Base-by-base conservation (phyloP, 768 basidiomycete genomes). In the Tylopilus vinaceipallidus region DNA sequence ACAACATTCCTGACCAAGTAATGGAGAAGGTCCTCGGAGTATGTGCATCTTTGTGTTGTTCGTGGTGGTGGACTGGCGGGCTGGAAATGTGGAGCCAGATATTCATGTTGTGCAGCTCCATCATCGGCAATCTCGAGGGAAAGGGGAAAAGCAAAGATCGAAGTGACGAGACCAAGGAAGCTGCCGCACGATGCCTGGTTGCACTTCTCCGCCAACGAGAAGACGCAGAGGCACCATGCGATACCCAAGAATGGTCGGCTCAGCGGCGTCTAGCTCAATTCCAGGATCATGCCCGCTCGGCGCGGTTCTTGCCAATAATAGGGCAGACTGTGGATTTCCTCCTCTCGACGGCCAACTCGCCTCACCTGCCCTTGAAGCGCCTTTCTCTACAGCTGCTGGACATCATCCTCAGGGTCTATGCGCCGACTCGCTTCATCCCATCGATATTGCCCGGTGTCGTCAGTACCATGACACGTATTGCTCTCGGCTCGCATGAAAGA, bases 51-150 rank as follows among this genome's bases (percentile, higher is more conserved):
- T 73, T 98, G 22, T 82, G 78, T 55, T 76, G 82, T 17, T 71
- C 75, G n/a, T 91, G 90, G 86, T 94, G 91, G 90, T 90, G 88
- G 88, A 73, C 74, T 17, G 84, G 85, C 62, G 89, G 91, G 39
- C 42, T 80, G 32, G 73, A 74, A 46, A 67, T 82, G 23, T 95
- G 93, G 93, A 84, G 88, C 61, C 92, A 97, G 60, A 71, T 93
- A 22, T 90, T 95, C 65, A 86, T 84, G 74, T 72, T 91, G 14
- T 86, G 76, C 54, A 79, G 80, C 30, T 78, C 84, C 14, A 73
- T 87, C 27, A 65, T 89, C 6, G 83, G 83, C 17, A 78, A 81
- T 13, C 70, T 86, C 9, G 86, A 83, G 47, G 75, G 73, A 20
- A 90, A 82, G 64, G 83, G 78, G n/a, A 88, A 84, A 61, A 77